Conservation (phyloP, 1,284 basidiomycete species). For the Amylostereum areolatum region DNA sequence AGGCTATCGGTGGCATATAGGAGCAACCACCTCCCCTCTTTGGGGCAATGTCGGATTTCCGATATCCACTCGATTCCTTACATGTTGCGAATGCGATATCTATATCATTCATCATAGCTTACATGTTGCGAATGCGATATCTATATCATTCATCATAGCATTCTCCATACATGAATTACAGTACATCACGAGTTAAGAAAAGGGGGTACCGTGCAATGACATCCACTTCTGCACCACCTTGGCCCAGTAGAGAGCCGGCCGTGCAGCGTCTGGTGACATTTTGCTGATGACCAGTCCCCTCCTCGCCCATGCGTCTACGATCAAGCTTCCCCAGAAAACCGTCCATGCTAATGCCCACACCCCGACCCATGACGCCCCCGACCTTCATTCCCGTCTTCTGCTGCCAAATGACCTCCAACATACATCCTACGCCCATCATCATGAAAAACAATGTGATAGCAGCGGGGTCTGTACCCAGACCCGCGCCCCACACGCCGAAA, state of each 20-base stretch:
- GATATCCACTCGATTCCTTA: too few relatives aligned
- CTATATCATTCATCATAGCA: too few relatives aligned
- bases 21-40: too few relatives aligned
- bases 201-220: conserved; percentile 8
- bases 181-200: background rate
- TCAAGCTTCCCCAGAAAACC: background rate
- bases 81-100: too few relatives aligned
- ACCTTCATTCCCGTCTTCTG: conserved; percentile 3
- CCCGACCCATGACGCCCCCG: conserved; percentile 2
- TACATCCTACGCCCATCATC: conserved; percentile 7
- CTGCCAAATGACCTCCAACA: conserved; percentile 8
- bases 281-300: conserved; percentile 3
- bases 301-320: background rate
- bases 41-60: too few relatives aligned
- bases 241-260: conserved; percentile 12
- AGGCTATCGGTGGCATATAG: too few relatives aligned
- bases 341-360: background rate
- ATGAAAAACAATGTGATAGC: conserved; percentile 6
- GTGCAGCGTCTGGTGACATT: conserved; percentile 7
- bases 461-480: conserved; percentile 2
- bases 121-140: too few relatives aligned
- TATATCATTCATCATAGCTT: too few relatives aligned
- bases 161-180: too few relatives aligned
- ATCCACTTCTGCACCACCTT: conserved; percentile 12
- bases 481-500: conserved; percentile 6